Percentiles rank a stretch among this genome's conserved stretches.
Conservation (phyloP, 495 filamentous ascomycete species). For the Margaritispora aquatica region DNA sequence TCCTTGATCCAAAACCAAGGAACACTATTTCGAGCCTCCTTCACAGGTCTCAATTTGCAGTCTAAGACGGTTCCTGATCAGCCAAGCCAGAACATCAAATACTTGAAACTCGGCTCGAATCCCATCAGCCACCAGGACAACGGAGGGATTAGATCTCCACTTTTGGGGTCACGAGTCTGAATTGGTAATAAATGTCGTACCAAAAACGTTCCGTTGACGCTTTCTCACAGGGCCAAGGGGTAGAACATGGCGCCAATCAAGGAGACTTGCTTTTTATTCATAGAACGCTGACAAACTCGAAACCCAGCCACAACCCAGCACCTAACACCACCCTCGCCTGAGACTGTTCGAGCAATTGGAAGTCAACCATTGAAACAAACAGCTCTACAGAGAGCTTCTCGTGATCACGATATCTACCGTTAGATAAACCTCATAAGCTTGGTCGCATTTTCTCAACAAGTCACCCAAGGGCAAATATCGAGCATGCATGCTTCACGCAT, state of each 20-base stretch:
- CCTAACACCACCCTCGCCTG: not conserved
- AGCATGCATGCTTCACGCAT: no score
- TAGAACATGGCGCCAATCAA: not conserved
- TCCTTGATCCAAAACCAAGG: no score
- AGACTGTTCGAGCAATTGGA: not conserved
- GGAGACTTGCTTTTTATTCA: not conserved
- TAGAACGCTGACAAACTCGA: not conserved
- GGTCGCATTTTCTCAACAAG: no score
- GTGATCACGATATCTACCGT: constrained; percentile 4
- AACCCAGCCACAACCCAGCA: not conserved
- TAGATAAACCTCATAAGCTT: no score
- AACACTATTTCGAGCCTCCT: no score
- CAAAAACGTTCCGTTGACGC: not conserved
- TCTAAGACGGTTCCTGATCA: no score
- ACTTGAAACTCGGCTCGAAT: not conserved
- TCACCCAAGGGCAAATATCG: no score
- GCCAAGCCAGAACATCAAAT: no score
- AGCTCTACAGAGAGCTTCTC: constrained; percentile 17
- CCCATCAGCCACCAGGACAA: not conserved
- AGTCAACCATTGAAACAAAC: constrained; percentile 10
- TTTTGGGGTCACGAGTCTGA: not conserved
- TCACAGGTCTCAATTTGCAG: no score
- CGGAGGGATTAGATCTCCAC: no score
- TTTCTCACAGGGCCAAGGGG: not conserved
- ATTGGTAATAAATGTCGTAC: not conserved